Conservation (phyloP, 2,329 filamentous ascomycete species). For the Arthrinium puccinioides region DNA sequence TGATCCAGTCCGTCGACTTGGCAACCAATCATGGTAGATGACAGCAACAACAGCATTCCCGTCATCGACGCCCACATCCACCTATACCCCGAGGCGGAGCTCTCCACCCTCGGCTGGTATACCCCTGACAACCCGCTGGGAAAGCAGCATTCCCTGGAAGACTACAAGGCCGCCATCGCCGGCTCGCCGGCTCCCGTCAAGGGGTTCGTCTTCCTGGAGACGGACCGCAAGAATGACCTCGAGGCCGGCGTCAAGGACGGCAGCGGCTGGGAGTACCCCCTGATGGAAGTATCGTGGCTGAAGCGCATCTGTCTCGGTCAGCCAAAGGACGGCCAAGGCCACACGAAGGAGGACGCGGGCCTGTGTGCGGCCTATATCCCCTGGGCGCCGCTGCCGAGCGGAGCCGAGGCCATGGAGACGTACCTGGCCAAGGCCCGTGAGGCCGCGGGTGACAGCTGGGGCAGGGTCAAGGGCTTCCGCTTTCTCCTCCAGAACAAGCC, state of each 20-base stretch:
- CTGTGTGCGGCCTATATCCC: conserved; percentile 66
- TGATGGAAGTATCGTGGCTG: conserved; percentile 66
- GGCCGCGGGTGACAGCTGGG: conserved; percentile 57
- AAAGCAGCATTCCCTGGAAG: conserved; percentile 54
- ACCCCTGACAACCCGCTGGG: conserved; percentile 50
- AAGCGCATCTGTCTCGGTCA: conserved; percentile 56
- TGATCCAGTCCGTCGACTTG: too few species aligned
- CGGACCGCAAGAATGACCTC: conserved; percentile 62
- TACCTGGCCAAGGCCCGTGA: conserved; percentile 60
- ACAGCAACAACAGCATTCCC: too few species aligned
- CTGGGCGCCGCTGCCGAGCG: conserved; percentile 77
- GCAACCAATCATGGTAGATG: conserved; percentile 19
- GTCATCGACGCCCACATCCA: conserved; percentile 92
- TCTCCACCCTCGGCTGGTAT: conserved; percentile 64
- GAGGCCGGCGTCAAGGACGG: conserved; percentile 35
- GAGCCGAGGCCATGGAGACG: conserved; percentile 47
- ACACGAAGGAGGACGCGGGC: conserved; percentile 39
- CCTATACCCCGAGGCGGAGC: conserved; percentile 66
- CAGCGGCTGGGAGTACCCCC: conserved; percentile 58
- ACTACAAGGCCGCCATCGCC: conserved; percentile 48
- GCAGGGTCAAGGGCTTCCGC: conserved; percentile 68
- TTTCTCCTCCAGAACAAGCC: conserved; percentile 78
- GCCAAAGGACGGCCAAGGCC: conserved; percentile 50
- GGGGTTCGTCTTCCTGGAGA: conserved; percentile 79
- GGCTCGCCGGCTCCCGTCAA: conserved; percentile 37